Evolutionary conservation across 2,329 filamentous ascomycete species (phyloP).

Genomic region (Ophiostoma triangulosporum): DNA sequence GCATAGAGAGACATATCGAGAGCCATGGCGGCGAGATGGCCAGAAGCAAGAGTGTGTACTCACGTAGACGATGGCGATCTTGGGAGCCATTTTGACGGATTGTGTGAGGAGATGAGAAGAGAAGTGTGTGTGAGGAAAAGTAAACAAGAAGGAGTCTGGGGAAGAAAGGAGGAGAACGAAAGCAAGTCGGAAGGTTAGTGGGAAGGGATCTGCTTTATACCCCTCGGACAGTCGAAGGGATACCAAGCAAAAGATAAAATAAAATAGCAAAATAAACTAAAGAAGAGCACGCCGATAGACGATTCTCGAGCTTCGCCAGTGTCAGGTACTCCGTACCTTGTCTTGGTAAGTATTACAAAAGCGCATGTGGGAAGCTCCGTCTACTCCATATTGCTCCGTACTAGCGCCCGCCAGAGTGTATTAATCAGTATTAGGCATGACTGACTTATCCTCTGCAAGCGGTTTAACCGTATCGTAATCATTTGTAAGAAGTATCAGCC

Average conservation of each 20-base stretch:
- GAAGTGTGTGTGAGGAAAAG: background rate
- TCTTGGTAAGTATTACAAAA: background rate
- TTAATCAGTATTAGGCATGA: background rate
- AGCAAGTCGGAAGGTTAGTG: background rate
- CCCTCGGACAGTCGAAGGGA: background rate
- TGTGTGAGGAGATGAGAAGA: background rate
- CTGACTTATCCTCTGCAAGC: background rate
- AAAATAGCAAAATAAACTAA: background rate
- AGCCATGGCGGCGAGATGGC: background rate
- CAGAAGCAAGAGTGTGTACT: constrained; percentile 22
- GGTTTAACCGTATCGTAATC: constrained; percentile 6
- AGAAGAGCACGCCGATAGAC: background rate
- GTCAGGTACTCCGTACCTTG: background rate
- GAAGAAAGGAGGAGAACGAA: background rate
- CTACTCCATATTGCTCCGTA: background rate
- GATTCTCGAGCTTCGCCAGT: background rate
- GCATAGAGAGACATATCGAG: background rate
- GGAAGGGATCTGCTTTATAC: constrained; percentile 4
- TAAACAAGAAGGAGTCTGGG: background rate
- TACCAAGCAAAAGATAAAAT: background rate
- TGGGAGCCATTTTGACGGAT: constrained; percentile 53
- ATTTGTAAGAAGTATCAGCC: constrained; percentile 7
- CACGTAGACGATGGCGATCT: constrained; percentile 83
- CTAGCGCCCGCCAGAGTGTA: background rate
- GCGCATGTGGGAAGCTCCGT: background rate